Evolutionary conservation across 805 yeast genomes (phyloP).

Genomic region (Metschnikowia reukaufii): DNA sequence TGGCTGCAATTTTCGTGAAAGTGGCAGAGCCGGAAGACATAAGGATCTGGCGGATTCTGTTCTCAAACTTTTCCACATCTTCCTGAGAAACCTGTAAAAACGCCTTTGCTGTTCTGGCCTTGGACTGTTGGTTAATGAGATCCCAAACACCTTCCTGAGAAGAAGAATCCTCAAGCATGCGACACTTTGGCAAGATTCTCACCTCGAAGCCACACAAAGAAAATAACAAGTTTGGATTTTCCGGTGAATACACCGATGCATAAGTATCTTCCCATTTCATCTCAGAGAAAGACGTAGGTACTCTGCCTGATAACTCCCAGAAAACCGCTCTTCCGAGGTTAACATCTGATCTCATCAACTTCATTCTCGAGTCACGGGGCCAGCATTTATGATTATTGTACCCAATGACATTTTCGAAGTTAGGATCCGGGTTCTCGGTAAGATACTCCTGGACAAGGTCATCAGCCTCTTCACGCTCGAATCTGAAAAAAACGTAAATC

Average conservation of each 20-base stretch:
- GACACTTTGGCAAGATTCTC: slow-evolving; percentile 72
- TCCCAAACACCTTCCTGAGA: slow-evolving; percentile 91
- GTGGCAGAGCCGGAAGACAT: slow-evolving; percentile 97
- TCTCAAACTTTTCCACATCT: slow-evolving; percentile 77
- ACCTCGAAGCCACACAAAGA: slow-evolving; percentile 96
- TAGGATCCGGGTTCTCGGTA: slow-evolving; percentile 88
- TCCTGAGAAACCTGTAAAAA: slow-evolving; percentile 78
- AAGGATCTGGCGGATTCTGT: slow-evolving; percentile 81
- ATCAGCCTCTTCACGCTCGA: slow-evolving; percentile 68
- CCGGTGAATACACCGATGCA: slow-evolving; percentile 86
- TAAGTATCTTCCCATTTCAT: slow-evolving; percentile 77
- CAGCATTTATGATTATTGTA: slow-evolving; percentile 89
- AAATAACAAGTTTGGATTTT: slow-evolving; percentile 84
- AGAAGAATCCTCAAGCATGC: slow-evolving; percentile 54
- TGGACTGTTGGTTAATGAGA: slow-evolving; percentile 63
- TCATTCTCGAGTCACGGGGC: slow-evolving; percentile 93
- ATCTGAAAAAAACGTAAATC: slow-evolving; percentile 75
- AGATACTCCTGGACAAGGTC: slow-evolving; percentile 74
- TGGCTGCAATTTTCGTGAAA: slow-evolving; percentile 88
- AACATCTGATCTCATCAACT: slow-evolving; percentile 86
- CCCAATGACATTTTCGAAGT: slow-evolving; percentile 80
- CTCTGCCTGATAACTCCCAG: slow-evolving; percentile 82
- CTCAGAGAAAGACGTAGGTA: slow-evolving; percentile 73
- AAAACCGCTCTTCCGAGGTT: slow-evolving; percentile 87
- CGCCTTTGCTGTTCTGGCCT: slow-evolving; percentile 88